Percentiles rank a stretch among this genome's conserved stretches.
These are phyloP conservation scores for Colletotrichum truncatum DNA, from an alignment of 2,329 filamentous ascomycete genomes.

Conservation along the genomic window DNA sequence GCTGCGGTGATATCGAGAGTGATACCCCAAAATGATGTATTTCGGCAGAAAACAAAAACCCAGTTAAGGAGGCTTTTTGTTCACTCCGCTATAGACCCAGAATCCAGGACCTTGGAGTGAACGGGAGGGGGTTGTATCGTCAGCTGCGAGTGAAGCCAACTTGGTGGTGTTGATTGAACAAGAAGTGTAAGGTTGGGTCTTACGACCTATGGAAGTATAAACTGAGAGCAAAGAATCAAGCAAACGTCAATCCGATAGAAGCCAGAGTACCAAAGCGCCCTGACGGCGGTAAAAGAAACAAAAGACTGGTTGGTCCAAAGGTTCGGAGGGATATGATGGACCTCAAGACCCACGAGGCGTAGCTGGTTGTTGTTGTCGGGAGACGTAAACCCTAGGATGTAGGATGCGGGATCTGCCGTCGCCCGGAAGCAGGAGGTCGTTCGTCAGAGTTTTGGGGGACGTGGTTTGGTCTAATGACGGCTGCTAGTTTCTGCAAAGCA, in stretches of 20 bases:
- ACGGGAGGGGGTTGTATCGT: constrained; percentile 78
- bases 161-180: constrained; percentile 73
- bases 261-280: background rate
- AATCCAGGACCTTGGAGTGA: constrained; percentile 92
- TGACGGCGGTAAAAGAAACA: background rate
- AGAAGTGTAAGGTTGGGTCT: constrained; percentile 25
- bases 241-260: background rate
- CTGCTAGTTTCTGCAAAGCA: background rate
- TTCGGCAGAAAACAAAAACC: constrained; percentile 38
- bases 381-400: background rate
- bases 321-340: too few relatives aligned
- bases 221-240: background rate
- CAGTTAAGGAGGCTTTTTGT: constrained; percentile 98
- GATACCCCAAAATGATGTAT: background rate
- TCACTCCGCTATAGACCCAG: constrained; percentile 96
- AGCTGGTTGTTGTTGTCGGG: background rate
- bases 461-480: constrained; percentile 8
- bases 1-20: background rate
- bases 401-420: constrained; percentile 6
- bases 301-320: background rate
- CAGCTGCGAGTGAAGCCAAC: constrained; percentile 87
- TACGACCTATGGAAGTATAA: constrained; percentile 18
- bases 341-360: too few relatives aligned
- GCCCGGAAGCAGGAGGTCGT: constrained; percentile 4
- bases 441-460: background rate